Conservation (phyloP, 2,329 filamentous ascomycete species). For the Fusarium devonianum region DNA sequence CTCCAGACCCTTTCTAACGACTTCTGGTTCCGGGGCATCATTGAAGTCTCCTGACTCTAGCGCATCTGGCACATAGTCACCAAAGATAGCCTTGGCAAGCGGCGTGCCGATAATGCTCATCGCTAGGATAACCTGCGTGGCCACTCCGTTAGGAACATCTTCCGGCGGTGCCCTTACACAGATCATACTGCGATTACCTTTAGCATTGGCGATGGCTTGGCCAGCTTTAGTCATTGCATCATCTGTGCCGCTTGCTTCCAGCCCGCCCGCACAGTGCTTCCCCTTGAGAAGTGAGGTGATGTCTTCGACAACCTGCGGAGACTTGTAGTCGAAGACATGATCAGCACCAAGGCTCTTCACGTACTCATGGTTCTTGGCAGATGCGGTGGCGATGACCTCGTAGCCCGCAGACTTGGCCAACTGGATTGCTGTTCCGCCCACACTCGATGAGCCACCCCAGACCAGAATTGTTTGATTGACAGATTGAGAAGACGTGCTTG, state of each 20-base stretch:
- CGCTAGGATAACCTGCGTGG: conserved; percentile 11
- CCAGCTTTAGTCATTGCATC: conserved; percentile 1
- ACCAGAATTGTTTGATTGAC: conserved; percentile 24
- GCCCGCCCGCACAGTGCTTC: conserved; percentile 12
- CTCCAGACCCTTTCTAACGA: conserved; percentile 20
- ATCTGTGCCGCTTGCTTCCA: conserved; percentile 20
- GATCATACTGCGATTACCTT: conserved; percentile 19
- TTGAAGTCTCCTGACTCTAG: conserved; percentile 18
- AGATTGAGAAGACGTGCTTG: neutral
- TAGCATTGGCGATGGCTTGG: conserved; percentile 13
- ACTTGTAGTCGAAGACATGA: conserved; percentile 55
- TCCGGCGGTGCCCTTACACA: conserved; percentile 11
- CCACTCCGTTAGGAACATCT: neutral
- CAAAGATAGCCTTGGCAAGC: conserved; percentile 23
- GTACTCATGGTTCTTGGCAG: conserved; percentile 52
- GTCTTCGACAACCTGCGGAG: conserved; percentile 27
- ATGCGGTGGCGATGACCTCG: conserved; percentile 53
- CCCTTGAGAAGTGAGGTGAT: conserved; percentile 12
- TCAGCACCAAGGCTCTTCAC: conserved; percentile 53
- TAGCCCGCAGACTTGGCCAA: conserved; percentile 53
- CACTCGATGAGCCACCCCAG: conserved; percentile 60
- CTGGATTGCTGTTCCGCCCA: conserved; percentile 56
- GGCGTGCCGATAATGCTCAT: conserved; percentile 17
- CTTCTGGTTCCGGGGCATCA: conserved; percentile 17
- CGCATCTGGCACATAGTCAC: conserved; percentile 18